These are phyloP conservation scores for Verticillium klebahnii DNA, from an alignment of 2,329 filamentous ascomycete species.

Conservation along the genomic window DNA sequence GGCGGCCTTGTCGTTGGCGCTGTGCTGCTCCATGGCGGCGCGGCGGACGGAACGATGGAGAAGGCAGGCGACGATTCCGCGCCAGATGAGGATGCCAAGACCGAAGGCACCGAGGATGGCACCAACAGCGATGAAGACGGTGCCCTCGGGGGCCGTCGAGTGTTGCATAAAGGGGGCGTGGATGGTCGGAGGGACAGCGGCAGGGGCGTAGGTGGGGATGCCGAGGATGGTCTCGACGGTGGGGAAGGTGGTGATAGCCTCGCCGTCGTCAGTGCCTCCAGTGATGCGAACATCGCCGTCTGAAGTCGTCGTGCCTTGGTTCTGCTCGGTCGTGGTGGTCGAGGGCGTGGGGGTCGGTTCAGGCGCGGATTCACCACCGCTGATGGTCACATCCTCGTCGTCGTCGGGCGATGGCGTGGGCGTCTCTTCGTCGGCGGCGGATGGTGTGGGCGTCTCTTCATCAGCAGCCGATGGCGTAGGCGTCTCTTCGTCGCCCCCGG, in stretches of 20 bases:
- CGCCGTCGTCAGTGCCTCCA: constrained; percentile 11
- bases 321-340: constrained; percentile 4
- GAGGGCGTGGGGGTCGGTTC: constrained; percentile 1
- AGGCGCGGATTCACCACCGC: not conserved
- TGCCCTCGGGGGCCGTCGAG: constrained; percentile 81
- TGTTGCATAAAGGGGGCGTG: constrained; percentile 90
- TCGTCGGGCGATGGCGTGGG: not conserved
- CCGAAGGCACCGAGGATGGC: constrained; percentile 81
- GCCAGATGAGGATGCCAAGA: constrained; percentile 81
- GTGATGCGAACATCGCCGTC: constrained; percentile 15
- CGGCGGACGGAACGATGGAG: constrained; percentile 87
- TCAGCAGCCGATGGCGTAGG: not conserved
- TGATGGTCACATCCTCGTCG: not conserved
- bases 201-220: constrained; percentile 59
- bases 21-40: constrained; percentile 71
- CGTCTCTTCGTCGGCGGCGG: constrained; percentile 7
- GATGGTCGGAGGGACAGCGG: constrained; percentile 75
- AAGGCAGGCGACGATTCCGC: constrained; percentile 80
- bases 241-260: constrained; percentile 29
- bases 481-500: constrained; percentile 7
- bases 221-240: constrained; percentile 33
- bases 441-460: not conserved
- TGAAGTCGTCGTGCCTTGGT: constrained; percentile 10
- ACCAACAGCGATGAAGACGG: constrained; percentile 93
- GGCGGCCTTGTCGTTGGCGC: constrained; percentile 64